Evolutionary conservation across 768 basidiomycete genomes (phyloP), one percentile per base, ranked within the genome.

Genomic region (Termitomyces sp.): DNA sequence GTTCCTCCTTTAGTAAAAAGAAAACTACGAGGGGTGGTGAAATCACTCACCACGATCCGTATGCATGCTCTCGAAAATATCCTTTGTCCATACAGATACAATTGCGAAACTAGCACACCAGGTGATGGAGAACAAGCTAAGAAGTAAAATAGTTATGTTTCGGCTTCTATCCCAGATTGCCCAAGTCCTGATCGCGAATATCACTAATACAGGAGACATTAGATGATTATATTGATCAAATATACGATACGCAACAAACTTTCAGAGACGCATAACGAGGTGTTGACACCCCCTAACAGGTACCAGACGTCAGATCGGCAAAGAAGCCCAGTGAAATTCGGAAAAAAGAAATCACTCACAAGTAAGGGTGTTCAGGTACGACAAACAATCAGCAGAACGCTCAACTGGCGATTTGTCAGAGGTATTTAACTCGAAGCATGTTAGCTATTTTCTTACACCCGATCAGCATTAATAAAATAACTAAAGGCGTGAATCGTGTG

Each of bases 171-270:
- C 41, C 49, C 48, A 56, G 17, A 56, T 49, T 12, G 55, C 55
- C 55, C 55, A 56, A 5, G 55, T 50, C 7, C 55, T n/a, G 17
- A 56, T 31, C 12, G 55, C 55, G 23, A 56, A 56, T 50, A 56
- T 45, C 30, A 44, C 55, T 56, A 21, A 7, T 30, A 30, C 30
- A 17, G 3, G 3, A 17, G 5, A 11, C 23, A 9, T 43, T 6
- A 31, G 9, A 12, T 5, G 9, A 10, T 23, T 28, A 17, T 15
- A 26, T 14, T 40, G 23, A 12, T 10, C 19, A 44, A 7, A 30
- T 30, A 7, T 30, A 30, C 30, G 30, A 30, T 30, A 3, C 4
- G 30, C 30, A 3, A 30, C 55, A 28, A 23, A 56, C 55, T 21
- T 35, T 56, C 55, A 19, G 49, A 50, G n/a, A 33, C 21, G 37